Evolutionary conservation across 225 moss, liverwort and hornwort species (phyloP).

Genomic region (Climacium dendroides): DNA sequence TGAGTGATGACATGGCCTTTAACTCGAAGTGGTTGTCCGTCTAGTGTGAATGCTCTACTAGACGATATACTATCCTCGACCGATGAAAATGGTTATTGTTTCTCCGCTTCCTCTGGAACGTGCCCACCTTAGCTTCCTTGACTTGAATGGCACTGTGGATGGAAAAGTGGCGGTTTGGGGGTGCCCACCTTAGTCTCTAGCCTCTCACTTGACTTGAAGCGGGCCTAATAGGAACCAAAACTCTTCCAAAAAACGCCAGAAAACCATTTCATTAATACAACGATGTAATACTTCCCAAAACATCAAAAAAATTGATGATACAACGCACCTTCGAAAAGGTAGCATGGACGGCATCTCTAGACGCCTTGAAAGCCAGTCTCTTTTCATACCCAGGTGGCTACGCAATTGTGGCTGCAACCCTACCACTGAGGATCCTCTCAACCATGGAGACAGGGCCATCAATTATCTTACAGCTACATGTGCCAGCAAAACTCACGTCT

Average conservation of each 20-base stretch:
- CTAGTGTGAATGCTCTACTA: too few species aligned
- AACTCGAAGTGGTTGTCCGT: too few species aligned
- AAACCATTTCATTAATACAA: slow-evolving; percentile 16
- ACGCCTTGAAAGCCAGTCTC: neutral
- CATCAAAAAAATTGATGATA: slow-evolving; percentile 25
- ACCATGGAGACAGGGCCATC: neutral
- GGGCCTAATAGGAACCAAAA: too few species aligned
- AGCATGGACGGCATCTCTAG: neutral
- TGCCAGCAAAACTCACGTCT: neutral
- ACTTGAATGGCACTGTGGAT: too few species aligned
- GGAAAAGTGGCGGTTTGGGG: too few species aligned
- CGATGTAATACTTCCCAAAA: slow-evolving; percentile 13
- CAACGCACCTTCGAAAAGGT: slow-evolving; percentile 1
- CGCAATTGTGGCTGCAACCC: neutral
- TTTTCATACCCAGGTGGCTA: neutral
- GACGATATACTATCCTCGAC: too few species aligned
- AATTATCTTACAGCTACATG: slow-evolving; percentile 15
- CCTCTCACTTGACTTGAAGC: too few species aligned
- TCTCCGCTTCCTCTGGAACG: too few species aligned
- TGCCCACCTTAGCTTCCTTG: too few species aligned
- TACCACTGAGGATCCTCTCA: neutral
- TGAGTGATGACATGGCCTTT: too few species aligned
- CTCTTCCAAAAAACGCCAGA: neutral
- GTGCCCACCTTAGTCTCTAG: neutral
- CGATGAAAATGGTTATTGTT: too few species aligned